These are phyloP conservation scores for Sclerotinia subarctica DNA, from an alignment of 2,329 filamentous ascomycete species.

Conservation along the genomic window DNA sequence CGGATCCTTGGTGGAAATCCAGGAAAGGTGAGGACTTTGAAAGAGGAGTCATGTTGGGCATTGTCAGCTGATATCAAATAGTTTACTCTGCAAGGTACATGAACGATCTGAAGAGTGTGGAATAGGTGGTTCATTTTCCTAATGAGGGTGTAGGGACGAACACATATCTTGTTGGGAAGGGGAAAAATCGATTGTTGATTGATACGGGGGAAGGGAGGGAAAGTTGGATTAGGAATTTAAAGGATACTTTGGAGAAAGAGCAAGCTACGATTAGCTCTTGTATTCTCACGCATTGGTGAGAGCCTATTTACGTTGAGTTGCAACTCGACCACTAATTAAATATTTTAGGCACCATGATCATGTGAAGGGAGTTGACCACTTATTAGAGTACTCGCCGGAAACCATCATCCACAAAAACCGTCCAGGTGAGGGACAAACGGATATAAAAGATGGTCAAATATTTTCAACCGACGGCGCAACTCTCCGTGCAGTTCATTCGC, in stretches of 20 bases:
- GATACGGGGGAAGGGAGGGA: slow-evolving; percentile 80
- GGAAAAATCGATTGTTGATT: slow-evolving; percentile 70
- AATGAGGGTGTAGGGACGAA: slow-evolving; percentile 74
- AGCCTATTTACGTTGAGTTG: background rate
- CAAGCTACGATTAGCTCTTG: slow-evolving; percentile 64
- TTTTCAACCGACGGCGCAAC: slow-evolving; percentile 60
- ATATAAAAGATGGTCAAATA: slow-evolving; percentile 54
- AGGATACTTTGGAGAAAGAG: slow-evolving; percentile 62
- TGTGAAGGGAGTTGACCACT: slow-evolving; percentile 68
- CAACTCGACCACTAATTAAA: background rate
- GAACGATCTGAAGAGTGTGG: background rate
- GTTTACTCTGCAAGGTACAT: slow-evolving; percentile 60
- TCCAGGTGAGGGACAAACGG: slow-evolving; percentile 50
- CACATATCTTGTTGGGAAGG: slow-evolving; percentile 86
- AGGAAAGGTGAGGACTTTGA: slow-evolving; percentile 59
- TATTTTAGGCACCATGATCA: slow-evolving; percentile 68
- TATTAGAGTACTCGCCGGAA: slow-evolving; percentile 61
- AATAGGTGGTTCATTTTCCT: background rate
- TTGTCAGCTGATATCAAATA: slow-evolving; percentile 32
- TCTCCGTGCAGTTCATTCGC: slow-evolving; percentile 62
- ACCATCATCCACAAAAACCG: slow-evolving; percentile 65
- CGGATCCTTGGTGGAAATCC: slow-evolving; percentile 89
- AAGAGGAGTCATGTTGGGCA: background rate
- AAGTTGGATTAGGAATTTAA: slow-evolving; percentile 67
- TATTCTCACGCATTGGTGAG: slow-evolving; percentile 78